Percentiles rank a stretch among this genome's conserved stretches.
These are phyloP conservation scores for Tetrapisispora phaffii DNA, from an alignment of 805 yeast genomes.

Conservation along the genomic window DNA sequence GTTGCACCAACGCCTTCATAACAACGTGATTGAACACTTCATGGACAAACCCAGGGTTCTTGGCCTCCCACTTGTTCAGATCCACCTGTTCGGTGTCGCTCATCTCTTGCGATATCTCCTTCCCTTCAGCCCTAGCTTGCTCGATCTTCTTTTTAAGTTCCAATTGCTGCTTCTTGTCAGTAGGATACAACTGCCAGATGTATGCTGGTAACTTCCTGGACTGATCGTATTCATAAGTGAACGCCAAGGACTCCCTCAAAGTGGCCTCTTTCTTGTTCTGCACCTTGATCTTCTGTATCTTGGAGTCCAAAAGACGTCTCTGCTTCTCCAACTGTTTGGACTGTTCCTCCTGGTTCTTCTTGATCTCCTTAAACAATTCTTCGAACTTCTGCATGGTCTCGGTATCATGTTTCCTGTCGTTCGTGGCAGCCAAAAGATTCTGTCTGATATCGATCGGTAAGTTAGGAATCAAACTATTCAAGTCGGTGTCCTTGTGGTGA, in stretches of 20 bases:
- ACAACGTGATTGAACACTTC: conserved; percentile 64
- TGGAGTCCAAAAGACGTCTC: conserved; percentile 49
- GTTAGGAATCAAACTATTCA: conserved; percentile 23
- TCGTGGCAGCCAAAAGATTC: conserved; percentile 29
- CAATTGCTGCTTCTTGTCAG: conserved; percentile 32
- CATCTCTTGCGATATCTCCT: not conserved
- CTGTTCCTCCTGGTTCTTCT: conserved; percentile 47
- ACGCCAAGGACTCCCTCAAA: conserved; percentile 54
- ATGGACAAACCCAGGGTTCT: conserved; percentile 66
- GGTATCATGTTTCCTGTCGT: conserved; percentile 41
- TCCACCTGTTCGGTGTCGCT: not conserved
- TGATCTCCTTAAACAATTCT: conserved; percentile 48
- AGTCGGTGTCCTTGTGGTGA: conserved; percentile 17
- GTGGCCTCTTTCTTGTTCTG: conserved; percentile 55
- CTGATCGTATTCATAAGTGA: conserved; percentile 56
- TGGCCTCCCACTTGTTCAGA: conserved; percentile 42
- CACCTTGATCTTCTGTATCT: conserved; percentile 47
- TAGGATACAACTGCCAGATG: conserved; percentile 75
- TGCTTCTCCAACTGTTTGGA: conserved; percentile 50
- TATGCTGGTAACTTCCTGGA: conserved; percentile 56
- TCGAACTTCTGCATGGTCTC: conserved; percentile 55
- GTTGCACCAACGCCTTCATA: conserved; percentile 50
- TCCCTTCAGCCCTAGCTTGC: not conserved
- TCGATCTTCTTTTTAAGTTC: not conserved
- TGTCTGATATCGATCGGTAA: conserved; percentile 21